These are phyloP conservation scores for Corniculantispora saksenae DNA, from an alignment of 2,329 filamentous ascomycete genomes.

Conservation along the genomic window DNA sequence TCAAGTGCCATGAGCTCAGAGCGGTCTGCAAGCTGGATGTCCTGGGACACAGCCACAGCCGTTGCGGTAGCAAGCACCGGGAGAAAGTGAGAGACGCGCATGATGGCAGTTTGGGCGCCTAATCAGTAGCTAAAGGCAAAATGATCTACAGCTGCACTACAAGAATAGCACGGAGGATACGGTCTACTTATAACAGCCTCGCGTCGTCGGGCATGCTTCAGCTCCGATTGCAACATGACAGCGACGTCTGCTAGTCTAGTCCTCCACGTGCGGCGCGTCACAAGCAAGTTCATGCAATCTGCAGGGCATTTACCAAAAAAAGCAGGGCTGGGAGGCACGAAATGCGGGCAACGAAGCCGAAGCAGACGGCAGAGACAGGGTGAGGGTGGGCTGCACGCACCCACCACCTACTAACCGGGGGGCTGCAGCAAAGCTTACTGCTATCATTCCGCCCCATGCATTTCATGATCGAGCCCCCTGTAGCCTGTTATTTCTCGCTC, in stretches of 20 bases:
- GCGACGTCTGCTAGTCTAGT: neutral
- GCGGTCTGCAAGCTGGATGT: neutral
- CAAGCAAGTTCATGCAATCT: neutral
- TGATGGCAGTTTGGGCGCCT: neutral
- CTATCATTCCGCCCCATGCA: neutral
- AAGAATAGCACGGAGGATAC: neutral
- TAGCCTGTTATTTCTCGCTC: neutral
- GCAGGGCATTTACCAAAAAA: neutral
- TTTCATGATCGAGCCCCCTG: neutral
- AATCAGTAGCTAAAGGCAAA: no score
- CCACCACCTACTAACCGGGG: neutral
- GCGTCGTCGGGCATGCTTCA: neutral
- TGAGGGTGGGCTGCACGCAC: neutral
- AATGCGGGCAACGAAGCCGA: neutral
- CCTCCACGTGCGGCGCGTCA: neutral
- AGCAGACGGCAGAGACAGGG: neutral
- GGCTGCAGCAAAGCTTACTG: neutral
- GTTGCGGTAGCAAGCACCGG: neutral
- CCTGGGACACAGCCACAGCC: neutral
- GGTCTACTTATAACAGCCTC: neutral
- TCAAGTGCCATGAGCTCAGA: constrained; percentile 2
- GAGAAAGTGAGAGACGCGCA: constrained; percentile 2
- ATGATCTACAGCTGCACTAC: neutral
- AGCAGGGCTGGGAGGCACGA: no score
- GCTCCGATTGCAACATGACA: neutral